Percentiles rank a stretch among this genome's conserved stretches.
These are phyloP conservation scores for Aristolochia contorta DNA, from an alignment of 164 flowering plant species.

Conservation along the genomic window DNA sequence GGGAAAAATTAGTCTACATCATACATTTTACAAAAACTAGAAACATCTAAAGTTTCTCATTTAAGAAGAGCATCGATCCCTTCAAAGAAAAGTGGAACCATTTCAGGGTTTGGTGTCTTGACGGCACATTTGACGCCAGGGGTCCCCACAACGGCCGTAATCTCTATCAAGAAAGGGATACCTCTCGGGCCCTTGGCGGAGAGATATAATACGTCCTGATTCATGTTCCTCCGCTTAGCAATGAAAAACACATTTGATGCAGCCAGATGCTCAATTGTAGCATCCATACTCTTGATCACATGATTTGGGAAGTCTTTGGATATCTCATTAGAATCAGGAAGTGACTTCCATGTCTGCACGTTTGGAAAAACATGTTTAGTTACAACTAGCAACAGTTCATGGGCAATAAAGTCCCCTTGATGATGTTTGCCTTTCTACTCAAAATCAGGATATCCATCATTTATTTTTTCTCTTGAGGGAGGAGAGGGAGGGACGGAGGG, in stretches of 20 bases:
- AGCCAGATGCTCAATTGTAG: conserved; percentile 60
- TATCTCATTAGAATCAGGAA: conserved; percentile 89
- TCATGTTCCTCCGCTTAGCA: conserved; percentile 81
- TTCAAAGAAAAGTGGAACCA: conserved; percentile 93
- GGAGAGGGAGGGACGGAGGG: too few species aligned
- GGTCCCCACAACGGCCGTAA: conserved; percentile 54
- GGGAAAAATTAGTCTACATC: neutral
- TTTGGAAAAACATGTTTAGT: neutral
- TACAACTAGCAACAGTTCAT: too few species aligned
- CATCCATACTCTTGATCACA: conserved; percentile 55
- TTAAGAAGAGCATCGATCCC: conserved; percentile 60
- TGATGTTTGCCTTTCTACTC: too few species aligned
- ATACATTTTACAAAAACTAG: conserved; percentile 8
- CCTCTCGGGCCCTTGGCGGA: conserved; percentile 73
- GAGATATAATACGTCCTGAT: conserved; percentile 84
- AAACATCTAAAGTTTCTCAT: conserved; percentile 1
- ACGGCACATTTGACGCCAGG: conserved; percentile 84
- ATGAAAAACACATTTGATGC: conserved; percentile 86
- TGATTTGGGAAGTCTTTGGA: conserved; percentile 53
- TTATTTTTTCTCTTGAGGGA: too few species aligned
- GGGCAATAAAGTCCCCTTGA: too few species aligned
- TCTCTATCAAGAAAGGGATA: conserved; percentile 76
- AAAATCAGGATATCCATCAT: too few species aligned
- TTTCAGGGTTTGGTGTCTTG: conserved; percentile 83
- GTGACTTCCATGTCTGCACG: conserved; percentile 88